Evolutionary conservation across 495 filamentous ascomycete species (phyloP).

Genomic region (Penicillium cosmopolitanum): DNA sequence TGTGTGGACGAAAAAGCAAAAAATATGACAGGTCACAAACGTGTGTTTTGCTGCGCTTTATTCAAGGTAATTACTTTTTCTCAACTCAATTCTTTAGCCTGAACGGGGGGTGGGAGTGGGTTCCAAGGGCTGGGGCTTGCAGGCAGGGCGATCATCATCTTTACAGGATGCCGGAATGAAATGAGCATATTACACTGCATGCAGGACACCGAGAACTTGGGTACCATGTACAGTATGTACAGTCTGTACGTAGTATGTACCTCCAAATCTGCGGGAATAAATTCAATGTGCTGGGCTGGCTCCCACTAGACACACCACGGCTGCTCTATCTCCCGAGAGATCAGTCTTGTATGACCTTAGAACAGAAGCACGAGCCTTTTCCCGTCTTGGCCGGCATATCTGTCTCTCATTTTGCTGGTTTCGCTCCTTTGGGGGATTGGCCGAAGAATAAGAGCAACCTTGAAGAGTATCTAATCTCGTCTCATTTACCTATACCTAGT

Average conservation of each 20-base stretch:
- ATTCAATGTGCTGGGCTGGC: neutral
- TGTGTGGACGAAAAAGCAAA: constrained; percentile 15
- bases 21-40: constrained; percentile 27
- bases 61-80: neutral
- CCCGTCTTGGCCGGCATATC: neutral
- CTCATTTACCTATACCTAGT: neutral
- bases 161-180: neutral
- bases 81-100: constrained; percentile 18
- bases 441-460: neutral
- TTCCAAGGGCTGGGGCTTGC: neutral
- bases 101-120: constrained; percentile 6
- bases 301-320: neutral
- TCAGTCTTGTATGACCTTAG: neutral
- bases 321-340: constrained; percentile 5
- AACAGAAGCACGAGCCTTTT: neutral
- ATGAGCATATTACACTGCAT: constrained; percentile 24
- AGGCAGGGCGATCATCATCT: constrained; percentile 1
- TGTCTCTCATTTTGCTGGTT: neutral
- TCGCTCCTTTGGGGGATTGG: neutral
- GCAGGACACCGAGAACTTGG: constrained; percentile 20
- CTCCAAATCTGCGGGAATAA: neutral
- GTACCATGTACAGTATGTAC: constrained; percentile 19
- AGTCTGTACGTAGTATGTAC: neutral
- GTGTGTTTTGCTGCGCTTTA: neutral
- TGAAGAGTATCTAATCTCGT: neutral